These are phyloP conservation scores for Pseudohyphozyma bogoriensis DNA, from an alignment of 768 basidiomycete species.

Conservation along the genomic window DNA sequence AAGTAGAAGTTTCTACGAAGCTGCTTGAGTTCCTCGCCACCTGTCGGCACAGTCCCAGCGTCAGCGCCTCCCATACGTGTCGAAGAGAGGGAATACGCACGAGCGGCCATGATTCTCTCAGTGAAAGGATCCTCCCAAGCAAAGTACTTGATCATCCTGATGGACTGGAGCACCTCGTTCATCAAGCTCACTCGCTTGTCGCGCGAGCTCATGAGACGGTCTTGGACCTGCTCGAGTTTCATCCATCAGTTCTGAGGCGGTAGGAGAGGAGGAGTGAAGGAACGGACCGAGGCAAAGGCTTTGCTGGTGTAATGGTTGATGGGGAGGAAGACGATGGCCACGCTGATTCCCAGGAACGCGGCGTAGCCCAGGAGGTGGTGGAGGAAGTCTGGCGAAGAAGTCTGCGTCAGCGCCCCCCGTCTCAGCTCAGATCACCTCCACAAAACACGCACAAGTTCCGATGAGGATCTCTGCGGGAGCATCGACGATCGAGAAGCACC, in stretches of 20 bases:
- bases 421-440: neutral
- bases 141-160: conserved; percentile 36
- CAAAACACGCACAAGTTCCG: conserved; percentile 17
- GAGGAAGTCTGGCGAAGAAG: conserved; percentile 18
- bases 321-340: conserved; percentile 33
- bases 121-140: conserved; percentile 29
- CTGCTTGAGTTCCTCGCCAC: conserved; percentile 27
- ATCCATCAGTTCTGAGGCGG: too few species aligned
- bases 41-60: neutral
- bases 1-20: conserved; percentile 25
- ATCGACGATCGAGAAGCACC: conserved; percentile 25
- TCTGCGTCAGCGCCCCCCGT: too few species aligned
- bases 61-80: neutral
- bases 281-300: conserved; percentile 28
- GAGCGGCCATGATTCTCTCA: conserved; percentile 21
- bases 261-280: too few species aligned
- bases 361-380: conserved; percentile 31
- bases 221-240: too few species aligned
- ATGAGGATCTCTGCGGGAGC: conserved; percentile 28
- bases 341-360: conserved; percentile 30
- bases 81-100: neutral
- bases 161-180: conserved; percentile 37
- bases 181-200: conserved; percentile 31
- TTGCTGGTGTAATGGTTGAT: conserved; percentile 31
- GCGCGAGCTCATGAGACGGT: conserved; percentile 37